These are phyloP conservation scores for Xylariomycetidae sp. DNA, from an alignment of 2,329 filamentous ascomycete genomes.

Conservation along the genomic window DNA sequence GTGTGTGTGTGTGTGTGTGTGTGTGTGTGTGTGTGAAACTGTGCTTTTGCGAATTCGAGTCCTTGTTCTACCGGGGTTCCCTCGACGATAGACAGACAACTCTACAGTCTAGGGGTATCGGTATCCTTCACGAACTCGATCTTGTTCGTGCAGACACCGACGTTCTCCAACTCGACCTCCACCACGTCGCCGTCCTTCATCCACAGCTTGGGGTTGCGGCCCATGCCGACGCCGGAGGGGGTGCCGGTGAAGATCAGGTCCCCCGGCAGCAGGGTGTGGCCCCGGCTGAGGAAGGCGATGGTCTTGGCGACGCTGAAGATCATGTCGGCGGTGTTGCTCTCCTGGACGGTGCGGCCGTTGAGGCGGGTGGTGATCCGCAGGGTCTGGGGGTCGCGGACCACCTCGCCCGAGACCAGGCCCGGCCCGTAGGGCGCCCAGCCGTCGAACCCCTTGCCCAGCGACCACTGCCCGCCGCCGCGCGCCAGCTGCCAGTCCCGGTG, in stretches of 20 bases:
- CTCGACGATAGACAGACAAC: too few relatives aligned
- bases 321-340: slow-evolving; percentile 54
- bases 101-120: slow-evolving; percentile 17
- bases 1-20: too few relatives aligned
- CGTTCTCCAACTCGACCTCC: slow-evolving; percentile 60
- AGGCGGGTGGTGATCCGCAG: slow-evolving; percentile 52
- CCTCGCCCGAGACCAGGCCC: slow-evolving; percentile 54
- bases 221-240: slow-evolving; percentile 67
- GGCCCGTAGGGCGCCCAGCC: slow-evolving; percentile 71
- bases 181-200: slow-evolving; percentile 65
- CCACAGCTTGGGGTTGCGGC: slow-evolving; percentile 60
- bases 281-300: slow-evolving; percentile 54
- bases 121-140: slow-evolving; percentile 35
- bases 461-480: slow-evolving; percentile 64
- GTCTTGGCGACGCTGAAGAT: slow-evolving; percentile 56
- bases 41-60: too few relatives aligned
- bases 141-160: slow-evolving; percentile 54
- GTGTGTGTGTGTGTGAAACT: too few relatives aligned
- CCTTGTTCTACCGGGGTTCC: too few relatives aligned
- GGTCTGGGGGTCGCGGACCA: slow-evolving; percentile 52
- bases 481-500: slow-evolving; percentile 72
- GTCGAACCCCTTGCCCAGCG: slow-evolving; percentile 67
- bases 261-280: slow-evolving; percentile 57
- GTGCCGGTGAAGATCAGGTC: slow-evolving; percentile 64
- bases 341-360: slow-evolving; percentile 54